Percentiles rank a stretch among this genome's conserved stretches.
Conservation (phyloP, 2,329 filamentous ascomycete species). For the Penicillium sp. region DNA sequence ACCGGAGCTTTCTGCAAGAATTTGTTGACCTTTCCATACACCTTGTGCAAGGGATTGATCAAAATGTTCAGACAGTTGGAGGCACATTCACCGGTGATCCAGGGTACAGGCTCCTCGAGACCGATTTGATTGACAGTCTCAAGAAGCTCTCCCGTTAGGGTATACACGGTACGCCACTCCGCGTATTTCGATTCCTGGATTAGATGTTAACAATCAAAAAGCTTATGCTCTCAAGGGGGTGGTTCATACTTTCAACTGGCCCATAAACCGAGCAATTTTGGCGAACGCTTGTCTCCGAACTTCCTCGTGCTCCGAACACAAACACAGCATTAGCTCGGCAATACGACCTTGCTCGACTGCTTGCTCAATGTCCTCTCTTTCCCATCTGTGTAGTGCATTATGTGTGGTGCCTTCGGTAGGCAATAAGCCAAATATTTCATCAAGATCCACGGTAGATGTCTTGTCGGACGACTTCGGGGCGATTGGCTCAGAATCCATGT, state of each 20-base stretch:
- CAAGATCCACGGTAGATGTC: conserved; percentile 47
- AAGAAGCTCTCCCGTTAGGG: conserved; percentile 76
- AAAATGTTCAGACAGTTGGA: conserved; percentile 69
- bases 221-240: neutral
- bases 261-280: conserved; percentile 47
- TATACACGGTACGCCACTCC: conserved; percentile 75
- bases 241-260: conserved; percentile 48
- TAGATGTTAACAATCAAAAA: conserved; percentile 12
- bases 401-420: conserved; percentile 49
- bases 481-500: conserved; percentile 19
- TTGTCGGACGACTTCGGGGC: conserved; percentile 10
- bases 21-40: conserved; percentile 83
- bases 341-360: conserved; percentile 77
- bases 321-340: conserved; percentile 68
- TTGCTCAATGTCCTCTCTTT: conserved; percentile 74
- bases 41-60: conserved; percentile 72
- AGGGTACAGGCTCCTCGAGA: conserved; percentile 64
- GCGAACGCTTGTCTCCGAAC: conserved; percentile 72
- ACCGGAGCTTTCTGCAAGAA: conserved; percentile 77
- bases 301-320: conserved; percentile 73
- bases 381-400: conserved; percentile 62
- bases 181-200: conserved; percentile 66
- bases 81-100: conserved; percentile 75
- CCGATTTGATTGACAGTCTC: conserved; percentile 68
- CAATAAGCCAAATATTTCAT: conserved; percentile 55